Conservation (phyloP, 768 basidiomycete genomes). For the Auricularia auricula-judae region DNA sequence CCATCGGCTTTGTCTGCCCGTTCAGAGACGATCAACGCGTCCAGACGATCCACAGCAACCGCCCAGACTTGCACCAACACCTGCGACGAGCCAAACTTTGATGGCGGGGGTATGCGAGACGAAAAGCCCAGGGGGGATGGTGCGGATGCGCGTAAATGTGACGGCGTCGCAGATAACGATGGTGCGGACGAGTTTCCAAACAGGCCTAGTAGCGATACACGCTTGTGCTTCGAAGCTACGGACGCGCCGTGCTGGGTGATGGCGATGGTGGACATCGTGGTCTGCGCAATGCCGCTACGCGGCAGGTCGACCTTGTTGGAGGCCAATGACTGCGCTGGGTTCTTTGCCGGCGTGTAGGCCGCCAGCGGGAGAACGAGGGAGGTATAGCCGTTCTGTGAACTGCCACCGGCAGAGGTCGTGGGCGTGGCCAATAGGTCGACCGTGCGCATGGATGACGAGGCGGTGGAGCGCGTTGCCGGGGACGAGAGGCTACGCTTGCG, state of each 20-base stretch:
- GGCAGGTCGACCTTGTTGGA: constrained; percentile 58
- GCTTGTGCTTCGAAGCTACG: background rate
- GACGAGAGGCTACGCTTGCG: background rate
- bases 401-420: constrained; percentile 10
- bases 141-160: constrained; percentile 19
- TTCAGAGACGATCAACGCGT: constrained; percentile 54
- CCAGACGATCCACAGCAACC: constrained; percentile 71
- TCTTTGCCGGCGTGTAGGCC: constrained; percentile 26
- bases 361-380: constrained; percentile 36
- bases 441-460: constrained; percentile 11
- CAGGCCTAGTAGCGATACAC: background rate
- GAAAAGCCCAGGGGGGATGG: constrained; percentile 49
- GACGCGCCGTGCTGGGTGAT: constrained; percentile 10
- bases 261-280: constrained; percentile 77
- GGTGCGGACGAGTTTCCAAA: background rate
- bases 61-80: constrained; percentile 84
- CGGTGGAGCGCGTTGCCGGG: constrained; percentile 3
- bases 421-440: constrained; percentile 23
- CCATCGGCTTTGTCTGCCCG: constrained; percentile 15
- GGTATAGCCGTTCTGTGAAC: constrained; percentile 23
- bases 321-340: constrained; percentile 19
- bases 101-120: constrained; percentile 60
- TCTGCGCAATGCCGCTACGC: constrained; percentile 66
- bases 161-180: constrained; percentile 14
- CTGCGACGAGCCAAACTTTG: constrained; percentile 52